These are phyloP conservation scores for Tubosaeta sp. DNA, from an alignment of 768 basidiomycete species.

Conservation along the genomic window DNA sequence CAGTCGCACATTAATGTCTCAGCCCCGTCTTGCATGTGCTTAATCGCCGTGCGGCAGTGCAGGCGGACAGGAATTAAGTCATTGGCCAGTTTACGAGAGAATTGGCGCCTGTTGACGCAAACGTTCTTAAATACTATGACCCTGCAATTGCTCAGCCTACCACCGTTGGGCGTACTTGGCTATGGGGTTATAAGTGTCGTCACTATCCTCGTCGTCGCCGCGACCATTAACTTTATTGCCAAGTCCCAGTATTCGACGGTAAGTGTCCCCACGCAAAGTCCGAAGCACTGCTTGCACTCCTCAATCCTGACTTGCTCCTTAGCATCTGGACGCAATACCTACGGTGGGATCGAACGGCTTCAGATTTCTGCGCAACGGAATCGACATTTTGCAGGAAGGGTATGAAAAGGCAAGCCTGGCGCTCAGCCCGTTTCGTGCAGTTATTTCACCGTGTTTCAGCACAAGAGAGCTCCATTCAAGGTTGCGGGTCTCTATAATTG, in stretches of 20 bases:
- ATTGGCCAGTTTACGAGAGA: no score
- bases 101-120: no score
- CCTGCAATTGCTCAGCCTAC: not conserved
- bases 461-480: not conserved
- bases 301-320: not conserved
- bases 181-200: not conserved
- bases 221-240: not conserved
- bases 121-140: no score
- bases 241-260: not conserved
- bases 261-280: not conserved
- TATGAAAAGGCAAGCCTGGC: not conserved
- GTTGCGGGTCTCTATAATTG: not conserved
- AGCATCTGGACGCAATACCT: not conserved
- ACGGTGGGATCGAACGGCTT: not conserved
- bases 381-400: not conserved
- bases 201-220: not conserved
- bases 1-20: no score
- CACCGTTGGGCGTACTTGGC: no score
- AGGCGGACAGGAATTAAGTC: no score
- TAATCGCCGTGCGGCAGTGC: no score
- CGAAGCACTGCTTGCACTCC: not conserved
- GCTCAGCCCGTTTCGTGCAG: not conserved
- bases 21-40: no score
- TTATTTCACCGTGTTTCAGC: not conserved
- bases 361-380: not conserved